Evolutionary conservation across 768 basidiomycete genomes (phyloP), one percentile per base, ranked within the genome.

Genomic region (Leccinum aurantiacum): DNA sequence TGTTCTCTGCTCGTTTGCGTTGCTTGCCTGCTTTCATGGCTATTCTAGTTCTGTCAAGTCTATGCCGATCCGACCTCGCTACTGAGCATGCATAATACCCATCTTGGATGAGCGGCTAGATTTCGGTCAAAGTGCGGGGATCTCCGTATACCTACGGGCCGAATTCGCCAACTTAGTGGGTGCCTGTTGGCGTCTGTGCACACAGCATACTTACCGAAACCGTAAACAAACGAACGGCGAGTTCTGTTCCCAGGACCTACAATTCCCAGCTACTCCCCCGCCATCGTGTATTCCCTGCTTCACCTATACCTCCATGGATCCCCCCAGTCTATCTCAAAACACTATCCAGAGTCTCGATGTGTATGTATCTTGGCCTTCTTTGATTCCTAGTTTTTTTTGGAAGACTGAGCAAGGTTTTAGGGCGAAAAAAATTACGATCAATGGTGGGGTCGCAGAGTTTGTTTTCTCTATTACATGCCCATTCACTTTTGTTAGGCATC

Each of bases 151-250:
- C 17, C 2, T 19, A 9, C 47, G 19, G 33, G 24, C 47, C 48
- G 31, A 38, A 38, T 38, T 17, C 37, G 37, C 13, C 37, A 38
- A 17, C 15, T 38, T 38, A 8, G 37, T 38, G 37, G 38, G 38
- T 41, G 38, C 17, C 44, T 1, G 1, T 63, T 22, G 15, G 63
- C 59, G 65, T 63, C 59, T 15, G 63, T 66, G 13, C 65, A 63
- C 65, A 66, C 65, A 65, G 7, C 2, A 19, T 19, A 53, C 33
- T 33, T 33, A 33, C 37, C 46, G 65, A 65, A 67, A 58, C 24
- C 53, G 33, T 59, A 67, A 67, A 67, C 29, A 68, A 56, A n/a
- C 6, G 15, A 4, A 4, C 33, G 47, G 6, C 19, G 53, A 54
- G 54, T 54, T 37, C n/a, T 11, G 46, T 67, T 59, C 51, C 37